A percentile compares a stretch with the other conserved stretches of the same genome.
These are phyloP conservation scores for Fragaria vesca DNA, from an alignment of 306 rosid species.

Conservation along the genomic window DNA sequence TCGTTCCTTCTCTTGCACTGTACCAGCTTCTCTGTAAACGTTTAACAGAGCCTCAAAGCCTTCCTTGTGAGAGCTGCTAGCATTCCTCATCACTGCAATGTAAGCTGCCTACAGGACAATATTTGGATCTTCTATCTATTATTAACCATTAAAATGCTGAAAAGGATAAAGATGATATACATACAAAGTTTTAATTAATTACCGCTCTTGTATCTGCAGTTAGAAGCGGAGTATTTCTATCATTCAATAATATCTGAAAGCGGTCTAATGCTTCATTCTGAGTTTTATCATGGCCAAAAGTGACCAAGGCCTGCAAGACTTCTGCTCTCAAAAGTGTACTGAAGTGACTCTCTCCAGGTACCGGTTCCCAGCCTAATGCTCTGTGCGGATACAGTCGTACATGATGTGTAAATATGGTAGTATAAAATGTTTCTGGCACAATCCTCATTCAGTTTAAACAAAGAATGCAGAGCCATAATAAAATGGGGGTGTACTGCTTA, in stretches of 20 bases:
- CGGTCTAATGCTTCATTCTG: conserved; percentile 52
- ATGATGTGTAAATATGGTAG: neutral
- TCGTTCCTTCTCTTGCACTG: conserved; percentile 44
- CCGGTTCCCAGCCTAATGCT: conserved; percentile 56
- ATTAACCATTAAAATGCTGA: neutral
- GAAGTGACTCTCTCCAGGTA: conserved; percentile 49
- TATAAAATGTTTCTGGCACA: neutral
- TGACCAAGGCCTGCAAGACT: conserved; percentile 46
- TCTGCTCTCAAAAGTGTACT: conserved; percentile 43
- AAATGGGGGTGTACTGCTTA: conserved; percentile 20
- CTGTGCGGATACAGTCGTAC: conserved; percentile 31
- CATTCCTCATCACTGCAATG: conserved; percentile 52
- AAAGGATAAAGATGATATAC: neutral
- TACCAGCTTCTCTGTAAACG: conserved; percentile 34
- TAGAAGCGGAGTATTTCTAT: conserved; percentile 46
- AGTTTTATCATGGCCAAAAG: conserved; percentile 49
- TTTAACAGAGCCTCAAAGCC: conserved; percentile 47
- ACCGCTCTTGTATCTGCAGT: conserved; percentile 55
- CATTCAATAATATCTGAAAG: conserved; percentile 38
- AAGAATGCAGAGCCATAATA: neutral
- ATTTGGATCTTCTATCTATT: neutral
- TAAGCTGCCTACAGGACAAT: conserved; percentile 47
- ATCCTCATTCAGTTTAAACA: neutral
- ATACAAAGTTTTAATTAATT: neutral
- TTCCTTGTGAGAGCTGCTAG: conserved; percentile 32